phyloP scores from a whole-genome alignment of 2,329 filamentous ascomycete species.

The Aspergillus persii region DNA sequence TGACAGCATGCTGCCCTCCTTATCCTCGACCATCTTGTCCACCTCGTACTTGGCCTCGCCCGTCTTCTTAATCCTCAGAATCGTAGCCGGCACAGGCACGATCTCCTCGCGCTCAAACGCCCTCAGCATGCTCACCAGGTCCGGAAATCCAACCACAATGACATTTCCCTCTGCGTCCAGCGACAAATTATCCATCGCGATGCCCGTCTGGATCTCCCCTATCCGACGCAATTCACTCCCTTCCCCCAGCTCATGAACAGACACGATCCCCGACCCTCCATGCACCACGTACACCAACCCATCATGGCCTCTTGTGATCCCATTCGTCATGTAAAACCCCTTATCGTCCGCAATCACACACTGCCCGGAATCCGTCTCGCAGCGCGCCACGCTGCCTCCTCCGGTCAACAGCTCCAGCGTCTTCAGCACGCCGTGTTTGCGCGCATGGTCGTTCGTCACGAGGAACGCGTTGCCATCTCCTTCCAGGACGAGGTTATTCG shows the following conservation, averaged over 20 bases:
- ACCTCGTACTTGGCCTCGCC: neutral
- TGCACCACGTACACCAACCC: neutral
- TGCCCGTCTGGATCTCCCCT: neutral
- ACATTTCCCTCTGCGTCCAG: slow-evolving; percentile 1
- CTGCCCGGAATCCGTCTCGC: neutral
- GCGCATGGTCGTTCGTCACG: slow-evolving; percentile 5
- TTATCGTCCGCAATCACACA: neutral
- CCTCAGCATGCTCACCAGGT: neutral
- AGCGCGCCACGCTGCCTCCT: neutral
- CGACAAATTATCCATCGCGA: neutral
- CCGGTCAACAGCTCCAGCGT: neutral
- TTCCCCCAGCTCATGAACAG: neutral
- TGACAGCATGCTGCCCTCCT: neutral
- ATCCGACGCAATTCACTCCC: neutral
- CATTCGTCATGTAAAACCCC: neutral
- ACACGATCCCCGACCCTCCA: neutral
- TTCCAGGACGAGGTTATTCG: slow-evolving; percentile 2
- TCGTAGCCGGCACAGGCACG: neutral
- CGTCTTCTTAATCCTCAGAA: slow-evolving; percentile 1
- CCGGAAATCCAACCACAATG: neutral
- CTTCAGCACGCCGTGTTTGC: neutral
- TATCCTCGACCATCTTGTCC: slow-evolving; percentile 1
- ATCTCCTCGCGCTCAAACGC: neutral
- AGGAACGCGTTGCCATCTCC: neutral
- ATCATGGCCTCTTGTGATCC: neutral